These are phyloP conservation scores for Begonia peltatifolia DNA, from an alignment of 306 rosid species.

Conservation along the genomic window DNA sequence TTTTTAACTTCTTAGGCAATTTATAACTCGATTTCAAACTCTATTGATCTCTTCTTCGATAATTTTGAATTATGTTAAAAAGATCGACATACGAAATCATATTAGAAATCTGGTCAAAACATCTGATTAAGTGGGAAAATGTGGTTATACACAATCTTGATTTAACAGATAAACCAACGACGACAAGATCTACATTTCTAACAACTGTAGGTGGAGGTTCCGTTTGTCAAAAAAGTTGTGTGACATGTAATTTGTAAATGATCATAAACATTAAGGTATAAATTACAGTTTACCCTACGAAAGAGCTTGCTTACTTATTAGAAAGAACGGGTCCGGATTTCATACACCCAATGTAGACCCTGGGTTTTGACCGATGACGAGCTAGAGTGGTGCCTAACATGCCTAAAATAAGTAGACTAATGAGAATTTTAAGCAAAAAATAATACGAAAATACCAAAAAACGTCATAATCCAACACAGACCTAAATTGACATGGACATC, in stretches of 20 bases:
- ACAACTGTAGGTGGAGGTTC: too few species aligned
- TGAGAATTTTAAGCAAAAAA: not conserved
- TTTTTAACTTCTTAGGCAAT: too few species aligned
- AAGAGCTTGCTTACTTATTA: conserved; percentile 33
- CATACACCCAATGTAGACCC: conserved; percentile 96
- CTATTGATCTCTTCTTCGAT: too few species aligned
- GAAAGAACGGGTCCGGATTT: conserved; percentile 97
- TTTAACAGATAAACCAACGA: too few species aligned
- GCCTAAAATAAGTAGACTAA: conserved; percentile 31
- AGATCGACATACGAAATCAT: too few species aligned
- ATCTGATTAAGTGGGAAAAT: too few species aligned
- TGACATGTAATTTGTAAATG: not conserved
- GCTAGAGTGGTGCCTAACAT: conserved; percentile 79
- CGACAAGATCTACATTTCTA: too few species aligned
- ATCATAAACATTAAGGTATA: not conserved
- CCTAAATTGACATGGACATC: conserved; percentile 99
- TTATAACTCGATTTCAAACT: too few species aligned
- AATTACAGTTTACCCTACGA: too few species aligned
- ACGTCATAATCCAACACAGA: conserved; percentile 16
- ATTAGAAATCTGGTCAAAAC: too few species aligned
- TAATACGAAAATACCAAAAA: conserved; percentile 2
- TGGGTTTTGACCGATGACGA: conserved; percentile 77
- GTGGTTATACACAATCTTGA: too few species aligned
- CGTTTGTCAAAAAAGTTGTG: not conserved
- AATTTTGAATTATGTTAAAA: too few species aligned